A percentile compares a stretch with the other conserved stretches of the same genome.
These are phyloP conservation scores for Fusarium sp. DNA, from an alignment of 2,329 filamentous ascomycete species.

Conservation along the genomic window DNA sequence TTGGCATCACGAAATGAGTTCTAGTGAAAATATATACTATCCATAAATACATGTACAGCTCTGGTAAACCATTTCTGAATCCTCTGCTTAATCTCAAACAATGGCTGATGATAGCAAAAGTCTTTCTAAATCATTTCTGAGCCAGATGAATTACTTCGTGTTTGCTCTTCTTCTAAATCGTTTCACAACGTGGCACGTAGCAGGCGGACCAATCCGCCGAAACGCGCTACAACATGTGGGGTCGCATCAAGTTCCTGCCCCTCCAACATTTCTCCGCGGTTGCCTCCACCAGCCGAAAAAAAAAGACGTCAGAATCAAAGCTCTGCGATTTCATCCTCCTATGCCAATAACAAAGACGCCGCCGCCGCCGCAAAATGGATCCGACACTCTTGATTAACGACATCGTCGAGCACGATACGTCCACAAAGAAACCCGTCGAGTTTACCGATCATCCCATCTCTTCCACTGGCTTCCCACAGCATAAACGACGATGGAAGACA, in stretches of 20 bases:
- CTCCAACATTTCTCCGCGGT: constrained; percentile 38
- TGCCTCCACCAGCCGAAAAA: constrained; percentile 30
- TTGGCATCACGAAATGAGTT: no score
- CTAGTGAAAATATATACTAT: no score
- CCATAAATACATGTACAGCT: no score
- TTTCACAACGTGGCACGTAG: constrained; percentile 32
- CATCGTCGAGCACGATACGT: constrained; percentile 78
- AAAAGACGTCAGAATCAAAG: constrained; percentile 39
- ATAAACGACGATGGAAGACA: constrained; percentile 77
- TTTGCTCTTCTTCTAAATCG: not conserved
- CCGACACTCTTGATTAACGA: constrained; percentile 74
- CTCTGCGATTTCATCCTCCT: constrained; percentile 5
- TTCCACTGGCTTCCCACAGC: constrained; percentile 84
- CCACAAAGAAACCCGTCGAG: constrained; percentile 69
- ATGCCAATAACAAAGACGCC: constrained; percentile 7
- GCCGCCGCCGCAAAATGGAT: constrained; percentile 47
- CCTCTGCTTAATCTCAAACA: no score
- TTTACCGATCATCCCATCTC: constrained; percentile 59
- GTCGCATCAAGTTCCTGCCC: constrained; percentile 26
- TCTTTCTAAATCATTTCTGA: no score
- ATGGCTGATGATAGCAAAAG: no score
- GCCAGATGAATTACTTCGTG: not conserved
- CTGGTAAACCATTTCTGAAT: no score
- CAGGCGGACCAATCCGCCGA: constrained; percentile 28
- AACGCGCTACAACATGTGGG: constrained; percentile 33